phyloP scores from a whole-genome alignment of 202 grass and related monocot species.

The Panicum virgatum region DNA sequence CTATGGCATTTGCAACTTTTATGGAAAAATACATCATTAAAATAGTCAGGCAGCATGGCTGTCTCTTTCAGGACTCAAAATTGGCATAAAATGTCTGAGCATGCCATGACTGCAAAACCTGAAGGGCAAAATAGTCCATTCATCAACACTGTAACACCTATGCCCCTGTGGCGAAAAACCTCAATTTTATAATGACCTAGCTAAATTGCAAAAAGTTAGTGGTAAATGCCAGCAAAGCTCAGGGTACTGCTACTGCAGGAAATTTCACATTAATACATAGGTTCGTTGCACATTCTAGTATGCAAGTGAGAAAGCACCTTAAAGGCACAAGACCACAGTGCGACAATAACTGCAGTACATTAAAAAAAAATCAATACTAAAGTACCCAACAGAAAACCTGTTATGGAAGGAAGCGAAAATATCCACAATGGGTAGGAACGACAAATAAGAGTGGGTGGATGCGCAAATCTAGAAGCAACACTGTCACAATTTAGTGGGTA shows the following conservation, averaged over 20 bases:
- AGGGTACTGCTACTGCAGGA: not conserved
- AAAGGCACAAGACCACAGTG: slow-evolving; percentile 21
- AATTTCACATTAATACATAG: slow-evolving; percentile 14
- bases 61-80: too few relatives aligned
- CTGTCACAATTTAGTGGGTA: not conserved
- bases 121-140: too few relatives aligned
- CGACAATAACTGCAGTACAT: not conserved
- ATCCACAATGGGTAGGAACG: slow-evolving; percentile 1
- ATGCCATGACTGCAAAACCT: too few relatives aligned
- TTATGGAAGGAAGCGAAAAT: not conserved
- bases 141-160: too few relatives aligned
- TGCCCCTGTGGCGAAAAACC: too few relatives aligned
- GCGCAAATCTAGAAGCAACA: slow-evolving; percentile 18
- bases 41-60: too few relatives aligned
- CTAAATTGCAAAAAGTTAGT: too few relatives aligned
- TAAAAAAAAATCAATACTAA: not conserved
- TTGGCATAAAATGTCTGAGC: too few relatives aligned
- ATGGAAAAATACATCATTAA: too few relatives aligned
- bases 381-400: not conserved
- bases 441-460: not conserved
- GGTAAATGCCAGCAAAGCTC: not conserved
- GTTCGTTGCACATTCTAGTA: slow-evolving; percentile 13
- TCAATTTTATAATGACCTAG: too few relatives aligned
- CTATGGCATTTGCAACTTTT: too few relatives aligned
- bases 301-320: not conserved